Evolutionary conservation across 2,329 filamentous ascomycete species (phyloP).

Genomic region (Furcasterigmium sp.): DNA sequence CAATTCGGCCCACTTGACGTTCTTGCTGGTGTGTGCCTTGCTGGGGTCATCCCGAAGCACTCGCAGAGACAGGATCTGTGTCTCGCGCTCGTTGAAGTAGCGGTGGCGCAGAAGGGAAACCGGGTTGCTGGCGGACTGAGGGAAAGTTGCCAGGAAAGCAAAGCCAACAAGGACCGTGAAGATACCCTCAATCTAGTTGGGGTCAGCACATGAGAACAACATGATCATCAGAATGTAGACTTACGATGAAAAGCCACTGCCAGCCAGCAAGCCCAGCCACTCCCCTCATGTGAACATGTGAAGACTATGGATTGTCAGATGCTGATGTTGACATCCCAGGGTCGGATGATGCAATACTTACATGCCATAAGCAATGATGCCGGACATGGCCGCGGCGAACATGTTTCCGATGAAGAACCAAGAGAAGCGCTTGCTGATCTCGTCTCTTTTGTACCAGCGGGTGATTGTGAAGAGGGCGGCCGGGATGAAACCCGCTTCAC

Average conservation of each 20-base stretch:
- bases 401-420: constrained; percentile 41
- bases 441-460: constrained; percentile 39
- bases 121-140: constrained; percentile 19
- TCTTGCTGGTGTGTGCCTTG: constrained; percentile 22
- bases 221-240: background rate
- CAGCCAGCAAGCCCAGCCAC: constrained; percentile 21
- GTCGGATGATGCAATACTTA: background rate
- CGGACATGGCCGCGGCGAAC: constrained; percentile 30
- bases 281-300: constrained; percentile 25
- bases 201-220: too few relatives aligned
- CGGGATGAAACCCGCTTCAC: constrained; percentile 39
- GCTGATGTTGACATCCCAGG: background rate
- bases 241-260: constrained; percentile 27
- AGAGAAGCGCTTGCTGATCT: constrained; percentile 39
- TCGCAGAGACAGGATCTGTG: constrained; percentile 24
- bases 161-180: constrained; percentile 27
- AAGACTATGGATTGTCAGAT: too few relatives aligned
- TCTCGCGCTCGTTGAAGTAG: constrained; percentile 27
- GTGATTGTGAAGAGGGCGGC: constrained; percentile 41
- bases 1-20: constrained; percentile 24
- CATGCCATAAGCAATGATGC: constrained; percentile 37
- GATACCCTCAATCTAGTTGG: constrained; percentile 25
- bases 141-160: constrained; percentile 23
- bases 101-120: constrained; percentile 21
- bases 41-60: constrained; percentile 28